Base-by-base conservation (phyloP, 2,329 filamentous ascomycete genomes). In the Stylonectria norvegica region DNA sequence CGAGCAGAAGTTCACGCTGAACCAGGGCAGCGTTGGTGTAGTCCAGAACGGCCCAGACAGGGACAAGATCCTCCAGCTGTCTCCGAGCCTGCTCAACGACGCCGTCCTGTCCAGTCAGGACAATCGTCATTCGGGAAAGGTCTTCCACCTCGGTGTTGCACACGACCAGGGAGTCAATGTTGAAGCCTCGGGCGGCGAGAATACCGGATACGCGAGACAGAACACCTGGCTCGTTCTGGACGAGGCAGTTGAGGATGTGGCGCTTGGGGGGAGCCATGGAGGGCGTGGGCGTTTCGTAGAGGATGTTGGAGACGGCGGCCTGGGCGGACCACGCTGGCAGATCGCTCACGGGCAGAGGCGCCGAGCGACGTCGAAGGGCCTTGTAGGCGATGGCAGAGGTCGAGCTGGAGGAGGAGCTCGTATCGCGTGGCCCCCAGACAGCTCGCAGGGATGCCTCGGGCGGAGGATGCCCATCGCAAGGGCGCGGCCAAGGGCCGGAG, bases 141-240 rank as follows among this genome's bases (percentile, higher is more conserved):
- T 98, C 93, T 57, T 91, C 87, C 18, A 98, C 90, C 69, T 98
- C 93, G 48, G 93, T 98, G 68, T 87, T 93, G 75, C 93, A 98
- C 47, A 98, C 93, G 40, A 98, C 93, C 49, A 98, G 75, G 39
- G 87, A 95, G 76, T 98, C 93, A 60, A 98, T 98, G 74, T 98
- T 98, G 81, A 98, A 98, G 52, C 93, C 93, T 43, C 93, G 82
- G 30, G 93, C 93, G 10, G 93, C 93, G 22, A 98, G 76, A 61
- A 98, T 97, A 40, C 93, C 93, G 1, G 93, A 97, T 8, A 98
- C 88, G 45, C 93, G 89, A 37, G 91, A 97, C 43, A 98, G 76
- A 42, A 98, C 93, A 71, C 93, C 93, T 10, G 93, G 93, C 73
- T 98, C 93, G 71, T 98, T 98, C 70, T 98, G 93, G 46, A 98